phyloP scores from a whole-genome alignment of 1,284 basidiomycete genomes.

The Trichosporon coremiiforme region DNA sequence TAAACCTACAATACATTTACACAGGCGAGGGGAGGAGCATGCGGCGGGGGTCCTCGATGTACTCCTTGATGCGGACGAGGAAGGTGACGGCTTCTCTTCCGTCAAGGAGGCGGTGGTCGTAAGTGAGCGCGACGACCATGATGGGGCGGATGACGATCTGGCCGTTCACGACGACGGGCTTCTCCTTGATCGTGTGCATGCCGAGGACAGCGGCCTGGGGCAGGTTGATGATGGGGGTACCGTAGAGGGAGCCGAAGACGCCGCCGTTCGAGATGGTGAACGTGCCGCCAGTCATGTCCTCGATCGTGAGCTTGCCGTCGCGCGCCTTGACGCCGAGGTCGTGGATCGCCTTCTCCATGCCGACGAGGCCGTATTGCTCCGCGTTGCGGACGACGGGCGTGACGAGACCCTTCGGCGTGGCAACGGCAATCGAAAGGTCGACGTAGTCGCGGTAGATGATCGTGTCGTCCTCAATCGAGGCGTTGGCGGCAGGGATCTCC shows the following conservation, averaged over 20 bases:
- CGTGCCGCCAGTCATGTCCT: conserved; percentile 94
- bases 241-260: conserved; percentile 95
- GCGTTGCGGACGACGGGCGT: conserved; percentile 94
- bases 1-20: conserved; percentile 30
- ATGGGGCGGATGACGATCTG: conserved; percentile 89
- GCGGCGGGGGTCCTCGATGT: conserved; percentile 68
- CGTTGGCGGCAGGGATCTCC: conserved; percentile 94
- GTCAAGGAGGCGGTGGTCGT: conserved; percentile 94
- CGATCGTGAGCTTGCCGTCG: conserved; percentile 91
- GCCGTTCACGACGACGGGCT: conserved; percentile 86
- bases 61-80: conserved; percentile 77
- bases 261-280: conserved; percentile 99
- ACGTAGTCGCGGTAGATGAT: conserved; percentile 96
- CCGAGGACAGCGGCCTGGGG: conserved; percentile 93
- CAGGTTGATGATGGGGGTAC: conserved; percentile 96
- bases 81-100: conserved; percentile 96
- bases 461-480: conserved; percentile 87
- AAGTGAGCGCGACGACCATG: conserved; percentile 93
- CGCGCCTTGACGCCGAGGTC: conserved; percentile 85
- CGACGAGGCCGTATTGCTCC: conserved; percentile 81
- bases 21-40: conserved; percentile 62
- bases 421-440: conserved; percentile 91
- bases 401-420: conserved; percentile 95
- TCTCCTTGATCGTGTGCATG: conserved; percentile 97
- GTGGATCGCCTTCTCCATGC: conserved; percentile 91